Percentiles rank a stretch among this genome's conserved stretches.
Conservation (phyloP, 169 alveolate genomes). For the Eimeria necatrix region DNA sequence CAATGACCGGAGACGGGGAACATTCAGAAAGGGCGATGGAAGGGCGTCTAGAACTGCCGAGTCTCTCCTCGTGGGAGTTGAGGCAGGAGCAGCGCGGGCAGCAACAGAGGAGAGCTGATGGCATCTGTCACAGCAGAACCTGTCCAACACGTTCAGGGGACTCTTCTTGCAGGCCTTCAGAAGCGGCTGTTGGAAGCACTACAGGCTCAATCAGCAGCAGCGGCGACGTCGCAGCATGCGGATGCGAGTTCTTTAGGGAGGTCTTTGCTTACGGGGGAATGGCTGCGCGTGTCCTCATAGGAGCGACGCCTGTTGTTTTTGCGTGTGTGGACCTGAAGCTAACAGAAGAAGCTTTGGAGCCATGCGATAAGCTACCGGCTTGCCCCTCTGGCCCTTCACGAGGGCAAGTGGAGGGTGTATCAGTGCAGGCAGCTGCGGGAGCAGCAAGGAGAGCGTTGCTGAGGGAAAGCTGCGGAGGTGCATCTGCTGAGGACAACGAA, state of each 20-base stretch:
- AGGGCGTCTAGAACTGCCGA: background rate
- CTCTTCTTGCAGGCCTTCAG: background rate
- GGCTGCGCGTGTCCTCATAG: conserved; percentile 54
- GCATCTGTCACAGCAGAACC: conserved; percentile 36
- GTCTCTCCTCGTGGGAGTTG: conserved; percentile 1
- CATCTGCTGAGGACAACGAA: background rate
- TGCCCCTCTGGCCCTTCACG: background rate
- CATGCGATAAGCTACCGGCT: background rate
- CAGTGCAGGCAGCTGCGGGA: conserved; percentile 15
- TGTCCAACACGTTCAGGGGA: background rate
- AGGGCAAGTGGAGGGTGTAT: background rate
- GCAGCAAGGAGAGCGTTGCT: background rate
- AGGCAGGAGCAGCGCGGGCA: conserved; percentile 37
- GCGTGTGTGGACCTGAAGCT: conserved; percentile 59
- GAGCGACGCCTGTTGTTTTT: conserved; percentile 64
- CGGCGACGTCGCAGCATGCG: conserved; percentile 14
- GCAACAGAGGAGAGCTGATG: conserved; percentile 18
- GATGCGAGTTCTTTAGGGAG: conserved; percentile 34
- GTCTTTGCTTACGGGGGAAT: conserved; percentile 60
- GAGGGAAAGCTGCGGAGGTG: background rate
- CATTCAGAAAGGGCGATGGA: background rate
- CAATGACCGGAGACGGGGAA: background rate
- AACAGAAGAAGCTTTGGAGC: conserved; percentile 7
- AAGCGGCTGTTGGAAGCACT: background rate
- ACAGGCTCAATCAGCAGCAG: conserved; percentile 1